Conservation (phyloP, 192 early-diverging fungal species). For the Umbelopsis vinacea region DNA sequence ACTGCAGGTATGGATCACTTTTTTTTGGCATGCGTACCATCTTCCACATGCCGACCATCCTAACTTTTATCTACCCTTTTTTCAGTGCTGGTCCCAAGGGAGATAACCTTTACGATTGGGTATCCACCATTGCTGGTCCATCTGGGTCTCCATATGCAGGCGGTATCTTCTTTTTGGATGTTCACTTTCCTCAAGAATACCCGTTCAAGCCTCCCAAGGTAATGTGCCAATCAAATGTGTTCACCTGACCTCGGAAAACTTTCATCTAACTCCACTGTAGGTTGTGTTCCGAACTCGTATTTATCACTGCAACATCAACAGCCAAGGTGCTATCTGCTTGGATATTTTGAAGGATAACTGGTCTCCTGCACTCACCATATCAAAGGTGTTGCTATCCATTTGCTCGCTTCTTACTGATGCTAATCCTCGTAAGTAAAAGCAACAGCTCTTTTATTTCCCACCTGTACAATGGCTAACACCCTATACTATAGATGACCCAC, state of each 20-base stretch:
- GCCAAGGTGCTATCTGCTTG: slow-evolving; percentile 88
- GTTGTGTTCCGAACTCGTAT: slow-evolving; percentile 90
- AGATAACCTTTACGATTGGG: slow-evolving; percentile 96
- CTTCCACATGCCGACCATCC: neutral
- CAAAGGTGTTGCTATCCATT: slow-evolving; percentile 94
- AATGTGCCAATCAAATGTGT: neutral
- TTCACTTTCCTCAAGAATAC: slow-evolving; percentile 91
- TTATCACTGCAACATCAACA: slow-evolving; percentile 98
- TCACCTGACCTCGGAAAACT: no score
- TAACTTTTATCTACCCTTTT: neutral
- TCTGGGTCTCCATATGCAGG: slow-evolving; percentile 86
- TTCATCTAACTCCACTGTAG: slow-evolving; percentile 40
- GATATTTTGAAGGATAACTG: slow-evolving; percentile 98
- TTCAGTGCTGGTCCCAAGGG: slow-evolving; percentile 92
- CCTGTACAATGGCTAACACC: neutral
- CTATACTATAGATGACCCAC: slow-evolving; percentile 74
- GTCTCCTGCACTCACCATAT: slow-evolving; percentile 94
- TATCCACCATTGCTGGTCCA: slow-evolving; percentile 92
- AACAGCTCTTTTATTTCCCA: neutral
- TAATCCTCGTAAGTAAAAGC: slow-evolving; percentile 76
- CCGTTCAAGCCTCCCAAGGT: slow-evolving; percentile 97
- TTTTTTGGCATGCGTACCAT: slow-evolving; percentile 8
- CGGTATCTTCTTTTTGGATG: slow-evolving; percentile 94
- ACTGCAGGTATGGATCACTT: slow-evolving; percentile 67
- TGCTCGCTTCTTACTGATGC: slow-evolving; percentile 93